These are phyloP conservation scores for Tulasnella sp. DNA, from an alignment of 768 basidiomycete species.

Conservation along the genomic window DNA sequence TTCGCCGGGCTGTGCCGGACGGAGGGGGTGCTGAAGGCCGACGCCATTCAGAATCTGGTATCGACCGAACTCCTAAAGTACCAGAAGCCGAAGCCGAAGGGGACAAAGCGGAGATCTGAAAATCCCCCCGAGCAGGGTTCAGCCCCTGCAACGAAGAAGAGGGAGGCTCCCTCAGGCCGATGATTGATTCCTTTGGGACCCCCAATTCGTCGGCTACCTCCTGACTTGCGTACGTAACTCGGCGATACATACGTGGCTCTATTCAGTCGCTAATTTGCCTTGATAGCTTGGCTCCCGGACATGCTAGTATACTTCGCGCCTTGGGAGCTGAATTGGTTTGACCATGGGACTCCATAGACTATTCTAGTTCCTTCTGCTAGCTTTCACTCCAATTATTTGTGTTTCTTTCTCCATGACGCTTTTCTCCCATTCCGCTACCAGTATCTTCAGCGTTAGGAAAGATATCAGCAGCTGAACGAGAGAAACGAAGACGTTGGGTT, in stretches of 20 bases:
- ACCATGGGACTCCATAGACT: background rate
- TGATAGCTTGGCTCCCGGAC: background rate
- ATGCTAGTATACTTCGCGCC: background rate
- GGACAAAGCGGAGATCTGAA: too few species aligned
- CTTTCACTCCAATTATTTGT: background rate
- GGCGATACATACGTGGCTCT: background rate
- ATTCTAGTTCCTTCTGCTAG: background rate
- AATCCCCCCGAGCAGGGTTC: too few species aligned
- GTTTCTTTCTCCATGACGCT: background rate
- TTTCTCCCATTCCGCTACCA: too few species aligned
- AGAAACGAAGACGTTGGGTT: slow-evolving; percentile 19
- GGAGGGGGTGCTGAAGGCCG: background rate
- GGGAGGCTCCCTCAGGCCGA: background rate
- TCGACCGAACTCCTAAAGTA: background rate
- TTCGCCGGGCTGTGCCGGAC: background rate
- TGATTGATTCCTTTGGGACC: background rate
- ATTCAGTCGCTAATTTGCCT: background rate
- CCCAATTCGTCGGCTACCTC: background rate
- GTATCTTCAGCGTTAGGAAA: slow-evolving; percentile 38
- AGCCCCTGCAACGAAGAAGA: too few species aligned
- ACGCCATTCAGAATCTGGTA: background rate
- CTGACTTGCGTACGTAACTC: background rate
- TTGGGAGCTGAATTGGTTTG: background rate
- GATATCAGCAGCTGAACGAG: background rate
- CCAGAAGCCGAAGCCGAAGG: too few species aligned